Conservation (phyloP, 352 stramenopile species). For the Pelagophyceae sp. region DNA sequence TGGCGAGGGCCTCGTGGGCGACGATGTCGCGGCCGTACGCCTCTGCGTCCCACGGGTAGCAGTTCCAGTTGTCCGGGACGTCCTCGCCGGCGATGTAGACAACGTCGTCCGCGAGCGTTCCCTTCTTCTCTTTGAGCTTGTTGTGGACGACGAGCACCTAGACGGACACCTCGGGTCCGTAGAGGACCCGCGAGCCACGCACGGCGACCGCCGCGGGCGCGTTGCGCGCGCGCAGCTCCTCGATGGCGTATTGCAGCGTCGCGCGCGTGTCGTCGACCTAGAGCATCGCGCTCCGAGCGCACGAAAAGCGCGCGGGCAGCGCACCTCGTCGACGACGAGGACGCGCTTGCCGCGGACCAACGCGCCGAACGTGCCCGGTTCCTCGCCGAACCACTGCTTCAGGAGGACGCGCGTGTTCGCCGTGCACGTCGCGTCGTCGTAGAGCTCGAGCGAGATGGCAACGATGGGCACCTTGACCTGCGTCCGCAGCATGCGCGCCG, state of each 20-base stretch:
- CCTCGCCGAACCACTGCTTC: slow-evolving; percentile 35
- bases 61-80: slow-evolving; percentile 37
- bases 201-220: slow-evolving; percentile 23
- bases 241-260: slow-evolving; percentile 31
- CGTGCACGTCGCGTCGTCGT: slow-evolving; percentile 33
- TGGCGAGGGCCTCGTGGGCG: too few species aligned
- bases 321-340: slow-evolving; percentile 38
- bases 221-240: slow-evolving; percentile 27
- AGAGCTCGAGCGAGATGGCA: slow-evolving; percentile 34
- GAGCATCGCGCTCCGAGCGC: too few species aligned
- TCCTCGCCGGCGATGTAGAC: slow-evolving; percentile 30
- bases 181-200: too few species aligned
- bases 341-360: slow-evolving; percentile 27
- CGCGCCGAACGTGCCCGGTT: slow-evolving; percentile 20
- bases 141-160: slow-evolving; percentile 38
- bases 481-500: slow-evolving; percentile 35
- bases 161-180: too few species aligned
- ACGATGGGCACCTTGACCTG: slow-evolving; percentile 34
- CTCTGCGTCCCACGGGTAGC: slow-evolving; percentile 38
- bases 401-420: slow-evolving; percentile 22
- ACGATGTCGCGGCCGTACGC: too few species aligned
- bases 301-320: too few species aligned
- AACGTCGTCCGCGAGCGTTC: slow-evolving; percentile 27
- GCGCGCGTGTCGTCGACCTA: slow-evolving; percentile 37
- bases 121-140: slow-evolving; percentile 36